These are phyloP conservation scores for Pseudoneurospora amorphoporcata DNA, from an alignment of 495 filamentous ascomycete genomes.

Conservation along the genomic window DNA sequence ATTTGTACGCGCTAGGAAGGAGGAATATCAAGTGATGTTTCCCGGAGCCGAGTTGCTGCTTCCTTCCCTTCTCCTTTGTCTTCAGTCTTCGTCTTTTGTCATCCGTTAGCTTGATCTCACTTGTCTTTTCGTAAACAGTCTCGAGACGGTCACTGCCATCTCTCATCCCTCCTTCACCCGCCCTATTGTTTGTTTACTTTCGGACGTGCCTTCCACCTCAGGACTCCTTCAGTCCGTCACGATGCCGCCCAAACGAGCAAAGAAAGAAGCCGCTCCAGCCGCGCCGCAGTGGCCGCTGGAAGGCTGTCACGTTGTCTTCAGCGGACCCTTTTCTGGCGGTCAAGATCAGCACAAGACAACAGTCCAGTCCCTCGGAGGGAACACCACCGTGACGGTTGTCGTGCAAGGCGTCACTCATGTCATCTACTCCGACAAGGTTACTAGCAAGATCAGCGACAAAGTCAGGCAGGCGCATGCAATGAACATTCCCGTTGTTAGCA, in stretches of 20 bases:
- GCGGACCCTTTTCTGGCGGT: constrained; percentile 47
- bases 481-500: constrained; percentile 45
- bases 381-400: constrained; percentile 31
- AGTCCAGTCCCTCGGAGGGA: constrained; percentile 41
- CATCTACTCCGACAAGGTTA: constrained; percentile 43
- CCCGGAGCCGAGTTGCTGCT: background rate
- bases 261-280: constrained; percentile 18
- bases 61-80: background rate
- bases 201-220: background rate
- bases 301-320: constrained; percentile 44
- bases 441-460: constrained; percentile 36
- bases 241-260: constrained; percentile 19
- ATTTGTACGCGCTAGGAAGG: background rate
- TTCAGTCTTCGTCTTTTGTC: background rate
- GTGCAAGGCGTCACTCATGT: constrained; percentile 48
- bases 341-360: constrained; percentile 32
- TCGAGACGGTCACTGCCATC: background rate
- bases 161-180: background rate
- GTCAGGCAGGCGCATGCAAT: constrained; percentile 40
- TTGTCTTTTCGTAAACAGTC: background rate
- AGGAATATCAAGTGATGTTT: background rate
- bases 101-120: background rate
- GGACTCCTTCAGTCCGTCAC: background rate
- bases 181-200: background rate
- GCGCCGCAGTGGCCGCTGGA: constrained; percentile 21